Conservation (phyloP, 306 rosid species). For the Citrullus amarus region DNA sequence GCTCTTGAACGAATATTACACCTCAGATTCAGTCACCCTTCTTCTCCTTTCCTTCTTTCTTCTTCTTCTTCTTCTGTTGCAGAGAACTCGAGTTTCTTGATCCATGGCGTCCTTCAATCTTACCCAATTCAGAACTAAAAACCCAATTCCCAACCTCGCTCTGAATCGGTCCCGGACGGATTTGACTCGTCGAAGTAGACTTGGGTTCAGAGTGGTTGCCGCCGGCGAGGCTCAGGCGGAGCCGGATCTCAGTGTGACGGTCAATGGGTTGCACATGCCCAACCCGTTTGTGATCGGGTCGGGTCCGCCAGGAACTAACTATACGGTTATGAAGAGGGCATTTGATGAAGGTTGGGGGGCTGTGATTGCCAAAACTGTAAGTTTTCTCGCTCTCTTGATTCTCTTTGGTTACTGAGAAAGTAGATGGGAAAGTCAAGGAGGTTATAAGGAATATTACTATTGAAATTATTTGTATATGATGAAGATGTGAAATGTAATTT, state of each 20-base stretch:
- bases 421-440: not conserved
- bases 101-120: constrained; percentile 63
- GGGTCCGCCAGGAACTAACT: constrained; percentile 98
- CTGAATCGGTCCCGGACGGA: constrained; percentile 19
- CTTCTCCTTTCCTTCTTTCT: not conserved
- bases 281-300: constrained; percentile 95
- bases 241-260: constrained; percentile 88
- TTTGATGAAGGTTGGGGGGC: constrained; percentile 99
- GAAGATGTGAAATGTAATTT: not conserved
- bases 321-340: constrained; percentile 95
- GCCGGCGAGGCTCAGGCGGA: constrained; percentile 45
- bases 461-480: not conserved
- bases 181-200: constrained; percentile 25
- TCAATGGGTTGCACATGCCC: constrained; percentile 76
- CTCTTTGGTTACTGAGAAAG: constrained; percentile 9
- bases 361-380: constrained; percentile 94
- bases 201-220: constrained; percentile 60
- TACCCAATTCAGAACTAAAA: constrained; percentile 39
- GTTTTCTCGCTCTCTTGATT: constrained; percentile 4
- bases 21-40: not conserved
- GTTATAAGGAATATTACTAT: not conserved
- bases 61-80: not conserved
- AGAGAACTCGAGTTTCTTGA: not conserved
- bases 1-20: not conserved
- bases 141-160: constrained; percentile 38